Conservation (phyloP, 1,284 basidiomycete species). For the Thecaphora thlaspeos region DNA sequence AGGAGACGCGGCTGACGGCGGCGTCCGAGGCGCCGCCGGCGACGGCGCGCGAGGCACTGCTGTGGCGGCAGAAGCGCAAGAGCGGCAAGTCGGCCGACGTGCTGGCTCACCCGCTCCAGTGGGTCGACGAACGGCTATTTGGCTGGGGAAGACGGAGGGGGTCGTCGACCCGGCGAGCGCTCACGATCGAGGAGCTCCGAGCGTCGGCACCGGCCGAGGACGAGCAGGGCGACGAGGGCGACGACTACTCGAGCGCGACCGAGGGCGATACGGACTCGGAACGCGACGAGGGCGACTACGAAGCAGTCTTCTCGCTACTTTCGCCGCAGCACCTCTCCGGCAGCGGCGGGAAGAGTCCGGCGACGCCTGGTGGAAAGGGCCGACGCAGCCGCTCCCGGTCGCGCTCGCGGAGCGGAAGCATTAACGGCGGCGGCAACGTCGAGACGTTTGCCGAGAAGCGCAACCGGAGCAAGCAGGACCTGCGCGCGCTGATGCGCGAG, state of each 20-base stretch:
- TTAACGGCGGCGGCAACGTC: conserved; percentile 6
- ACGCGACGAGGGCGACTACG: conserved; percentile 51
- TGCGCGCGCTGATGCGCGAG: conserved; percentile 40
- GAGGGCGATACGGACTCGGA: conserved; percentile 28
- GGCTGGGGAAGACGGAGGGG: conserved; percentile 66
- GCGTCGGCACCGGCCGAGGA: conserved; percentile 9
- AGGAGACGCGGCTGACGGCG: conserved; percentile 46
- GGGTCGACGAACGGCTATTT: conserved; percentile 89
- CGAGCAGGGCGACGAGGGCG: conserved; percentile 17
- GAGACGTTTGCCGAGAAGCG: conserved; percentile 52
- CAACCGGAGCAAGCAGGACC: conserved; percentile 42
- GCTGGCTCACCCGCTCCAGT: conserved; percentile 60
- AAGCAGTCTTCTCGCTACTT: conserved; percentile 52
- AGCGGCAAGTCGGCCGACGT: conserved; percentile 28
- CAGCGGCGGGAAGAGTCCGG: conserved; percentile 28
- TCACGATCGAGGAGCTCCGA: conserved; percentile 31
- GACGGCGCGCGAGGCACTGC: conserved; percentile 32
- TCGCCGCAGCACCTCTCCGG: conserved; percentile 21
- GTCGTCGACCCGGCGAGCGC: conserved; percentile 30
- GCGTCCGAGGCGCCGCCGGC: conserved; percentile 38
- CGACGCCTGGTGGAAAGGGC: conserved; percentile 22
- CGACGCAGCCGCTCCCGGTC: conserved; percentile 31
- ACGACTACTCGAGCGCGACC: conserved; percentile 12
- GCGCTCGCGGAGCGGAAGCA: conserved; percentile 39
- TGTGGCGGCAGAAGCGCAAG: conserved; percentile 39